These are phyloP conservation scores for Malassezia obtusa DNA, from an alignment of 1,284 basidiomycete genomes.

Conservation along the genomic window DNA sequence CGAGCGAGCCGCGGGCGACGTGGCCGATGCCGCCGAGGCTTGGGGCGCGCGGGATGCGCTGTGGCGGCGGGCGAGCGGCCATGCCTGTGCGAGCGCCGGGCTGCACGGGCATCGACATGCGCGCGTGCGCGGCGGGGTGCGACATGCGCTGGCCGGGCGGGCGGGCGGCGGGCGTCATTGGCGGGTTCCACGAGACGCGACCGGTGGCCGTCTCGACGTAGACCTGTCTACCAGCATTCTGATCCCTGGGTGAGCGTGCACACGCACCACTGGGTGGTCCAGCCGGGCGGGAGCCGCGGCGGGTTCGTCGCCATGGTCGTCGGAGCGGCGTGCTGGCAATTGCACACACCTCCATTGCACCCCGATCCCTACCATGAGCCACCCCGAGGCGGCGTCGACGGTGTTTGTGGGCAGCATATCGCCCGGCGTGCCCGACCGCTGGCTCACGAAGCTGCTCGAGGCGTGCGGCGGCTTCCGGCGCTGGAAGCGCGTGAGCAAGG, in stretches of 20 bases:
- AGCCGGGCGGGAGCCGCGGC: slow-evolving; percentile 64
- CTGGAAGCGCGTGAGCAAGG: slow-evolving; percentile 83
- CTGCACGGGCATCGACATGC: slow-evolving; percentile 42
- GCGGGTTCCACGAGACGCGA: slow-evolving; percentile 48
- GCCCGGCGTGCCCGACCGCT: slow-evolving; percentile 72
- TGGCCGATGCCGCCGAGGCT: slow-evolving; percentile 1
- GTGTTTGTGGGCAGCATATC: slow-evolving; percentile 92
- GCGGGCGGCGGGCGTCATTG: slow-evolving; percentile 19
- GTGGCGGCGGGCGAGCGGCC: neutral
- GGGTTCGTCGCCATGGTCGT: slow-evolving; percentile 20
- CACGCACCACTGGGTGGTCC: slow-evolving; percentile 74
- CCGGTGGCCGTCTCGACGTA: slow-evolving; percentile 56
- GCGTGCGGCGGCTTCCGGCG: slow-evolving; percentile 78
- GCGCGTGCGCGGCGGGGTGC: slow-evolving; percentile 37
- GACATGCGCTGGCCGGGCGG: slow-evolving; percentile 32
- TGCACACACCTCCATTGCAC: slow-evolving; percentile 14
- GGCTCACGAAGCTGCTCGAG: slow-evolving; percentile 63
- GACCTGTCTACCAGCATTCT: slow-evolving; percentile 66
- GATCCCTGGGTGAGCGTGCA: slow-evolving; percentile 58
- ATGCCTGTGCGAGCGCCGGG: neutral
- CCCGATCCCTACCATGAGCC: neutral
- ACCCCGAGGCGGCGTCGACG: slow-evolving; percentile 51
- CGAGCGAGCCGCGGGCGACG: neutral
- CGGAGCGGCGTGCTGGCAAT: neutral
- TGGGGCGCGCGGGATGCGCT: neutral